Evolutionary conservation across 2,329 filamentous ascomycete genomes (phyloP), one percentile per base, ranked within the genome.

Genomic region (Esteya vermicola): DNA sequence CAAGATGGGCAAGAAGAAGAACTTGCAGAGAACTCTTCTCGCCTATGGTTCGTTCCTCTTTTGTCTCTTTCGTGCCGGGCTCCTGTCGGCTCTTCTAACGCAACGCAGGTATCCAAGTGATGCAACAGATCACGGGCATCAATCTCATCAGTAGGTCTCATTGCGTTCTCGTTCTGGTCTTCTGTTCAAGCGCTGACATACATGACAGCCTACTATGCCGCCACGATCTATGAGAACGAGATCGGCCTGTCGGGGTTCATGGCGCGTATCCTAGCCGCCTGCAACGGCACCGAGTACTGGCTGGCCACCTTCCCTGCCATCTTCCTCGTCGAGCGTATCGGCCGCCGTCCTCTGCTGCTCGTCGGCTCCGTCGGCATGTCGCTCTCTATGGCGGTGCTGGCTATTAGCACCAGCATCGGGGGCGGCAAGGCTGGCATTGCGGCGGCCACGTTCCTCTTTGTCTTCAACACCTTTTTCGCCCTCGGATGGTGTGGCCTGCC

Each of bases 291-390:
- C 27, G 48, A 45, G 36, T 58, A 56, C 41, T 41, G 56, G 22
- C 28, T 45, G 4, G 43, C 43, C 1, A 39, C 43, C 3, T 41
- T 41, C 18, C 34, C 38, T 6, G 28, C 45, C 4, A 39, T 39
- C 37, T 30, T 45, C 19, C 26, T 47, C 9, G 74, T 81, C 21
- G 79, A 84, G 54, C 69, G 78, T 35, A 82, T 78, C 47, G 80
- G 79, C 31, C 70, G 79, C 38, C 78, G 78, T 48, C 76, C 78
- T 62, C 62, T 83, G 42, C 67, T 84, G 50, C 76, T 83, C 41
- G 62, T 75, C 28, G 78, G 79, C 50, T 77, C 68, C 28, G 57
- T 75, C 30, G 79, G 79, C 25, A 83, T 83, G 71, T 74, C 69
- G 4, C 45, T 72, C 10, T 82, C 76, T 60, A 84, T 28, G 36